Evolutionary conservation across 225 moss, liverwort and hornwort genomes (phyloP).

Genomic region (Pseudoscleropodium purum): DNA sequence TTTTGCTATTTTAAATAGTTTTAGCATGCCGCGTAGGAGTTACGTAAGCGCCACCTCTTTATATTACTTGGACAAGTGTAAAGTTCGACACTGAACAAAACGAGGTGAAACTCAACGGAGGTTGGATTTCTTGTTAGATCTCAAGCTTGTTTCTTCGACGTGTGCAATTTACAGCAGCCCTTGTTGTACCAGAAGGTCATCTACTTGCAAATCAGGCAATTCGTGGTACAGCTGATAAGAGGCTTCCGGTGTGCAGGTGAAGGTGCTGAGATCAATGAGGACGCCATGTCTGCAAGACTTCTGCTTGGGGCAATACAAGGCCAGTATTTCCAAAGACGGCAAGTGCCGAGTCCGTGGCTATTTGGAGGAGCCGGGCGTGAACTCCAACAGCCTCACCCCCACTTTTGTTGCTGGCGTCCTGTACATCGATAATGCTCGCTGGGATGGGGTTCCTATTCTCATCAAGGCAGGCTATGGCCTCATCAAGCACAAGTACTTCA

Average conservation of each 20-base stretch:
- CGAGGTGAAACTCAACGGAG: background rate
- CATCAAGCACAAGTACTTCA: conserved; percentile 63
- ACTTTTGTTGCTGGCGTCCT: conserved; percentile 75
- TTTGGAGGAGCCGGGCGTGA: conserved; percentile 66
- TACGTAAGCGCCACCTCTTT: background rate
- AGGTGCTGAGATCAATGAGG: conserved; percentile 86
- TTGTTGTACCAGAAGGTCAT: background rate
- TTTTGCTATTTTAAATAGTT: background rate
- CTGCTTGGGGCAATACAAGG: conserved; percentile 85
- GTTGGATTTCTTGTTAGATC: background rate
- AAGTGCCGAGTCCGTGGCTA: conserved; percentile 59
- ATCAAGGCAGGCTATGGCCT: conserved; percentile 84
- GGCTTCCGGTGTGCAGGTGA: conserved; percentile 45
- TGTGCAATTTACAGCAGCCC: background rate
- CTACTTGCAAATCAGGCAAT: background rate
- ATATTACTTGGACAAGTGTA: background rate
- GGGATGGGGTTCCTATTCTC: conserved; percentile 90
- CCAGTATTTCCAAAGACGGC: conserved; percentile 71
- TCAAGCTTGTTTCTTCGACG: background rate
- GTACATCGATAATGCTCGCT: conserved; percentile 88
- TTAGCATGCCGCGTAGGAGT: background rate
- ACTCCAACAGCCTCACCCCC: conserved; percentile 66
- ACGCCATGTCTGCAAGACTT: conserved; percentile 50
- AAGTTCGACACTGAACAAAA: background rate
- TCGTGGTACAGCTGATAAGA: background rate